Evolutionary conservation across 1,284 basidiomycete genomes (phyloP).

Genomic region (Singerocomus inundabilis): DNA sequence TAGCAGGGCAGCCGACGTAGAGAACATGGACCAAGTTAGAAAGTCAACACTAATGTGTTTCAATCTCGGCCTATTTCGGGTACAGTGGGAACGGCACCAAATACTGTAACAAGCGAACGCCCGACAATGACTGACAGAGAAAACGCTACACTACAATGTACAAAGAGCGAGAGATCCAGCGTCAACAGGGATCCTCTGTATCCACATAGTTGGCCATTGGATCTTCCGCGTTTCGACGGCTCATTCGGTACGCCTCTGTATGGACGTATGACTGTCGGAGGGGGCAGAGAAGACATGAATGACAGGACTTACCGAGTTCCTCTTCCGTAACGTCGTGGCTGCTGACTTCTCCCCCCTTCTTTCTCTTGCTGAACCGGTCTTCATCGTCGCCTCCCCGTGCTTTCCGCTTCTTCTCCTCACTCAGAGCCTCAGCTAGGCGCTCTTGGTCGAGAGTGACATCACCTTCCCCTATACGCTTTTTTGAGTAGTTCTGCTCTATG

Average conservation of each 20-base stretch:
- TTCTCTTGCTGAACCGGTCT: constrained; percentile 59
- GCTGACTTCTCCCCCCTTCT: constrained; percentile 45
- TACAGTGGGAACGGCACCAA: constrained; percentile 37
- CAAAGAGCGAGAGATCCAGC: constrained; percentile 20
- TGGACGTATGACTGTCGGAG: constrained; percentile 15
- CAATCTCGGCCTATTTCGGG: constrained; percentile 26
- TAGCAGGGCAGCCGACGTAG: constrained; percentile 44
- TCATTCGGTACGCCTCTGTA: constrained; percentile 83
- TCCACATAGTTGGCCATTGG: constrained; percentile 89
- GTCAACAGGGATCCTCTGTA: constrained; percentile 36
- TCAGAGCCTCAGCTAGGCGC: constrained; percentile 65
- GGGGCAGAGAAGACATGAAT: constrained; percentile 1
- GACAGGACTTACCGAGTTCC: constrained; percentile 69
- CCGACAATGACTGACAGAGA: not conserved
- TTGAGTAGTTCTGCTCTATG: constrained; percentile 60
- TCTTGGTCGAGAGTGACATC: constrained; percentile 71
- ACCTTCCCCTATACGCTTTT: constrained; percentile 73
- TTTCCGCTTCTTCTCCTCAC: constrained; percentile 81
- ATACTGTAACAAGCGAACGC: constrained; percentile 3
- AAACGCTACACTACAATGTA: constrained; percentile 30
- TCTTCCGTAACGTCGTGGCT: constrained; percentile 86
- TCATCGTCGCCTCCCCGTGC: constrained; percentile 55
- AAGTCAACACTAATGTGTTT: constrained; percentile 19
- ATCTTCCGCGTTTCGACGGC: constrained; percentile 68
- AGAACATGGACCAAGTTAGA: constrained; percentile 38